A percentile compares a stretch with the other conserved stretches of the same genome.
These are phyloP conservation scores for Penium margaritaceum DNA, from an alignment of 139 green algal species.

Conservation along the genomic window DNA sequence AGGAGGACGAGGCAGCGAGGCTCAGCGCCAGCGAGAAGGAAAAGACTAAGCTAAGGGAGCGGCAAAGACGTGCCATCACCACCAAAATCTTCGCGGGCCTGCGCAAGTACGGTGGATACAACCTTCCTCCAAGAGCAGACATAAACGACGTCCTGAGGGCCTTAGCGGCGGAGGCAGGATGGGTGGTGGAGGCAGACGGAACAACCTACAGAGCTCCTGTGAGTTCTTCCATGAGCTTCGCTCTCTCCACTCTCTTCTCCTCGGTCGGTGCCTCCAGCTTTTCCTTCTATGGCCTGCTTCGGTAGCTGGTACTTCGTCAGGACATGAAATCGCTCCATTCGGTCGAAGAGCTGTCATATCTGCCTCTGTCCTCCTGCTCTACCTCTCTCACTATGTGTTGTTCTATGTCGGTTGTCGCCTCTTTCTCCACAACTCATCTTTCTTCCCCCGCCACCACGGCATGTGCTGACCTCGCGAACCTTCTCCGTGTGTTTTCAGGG, in stretches of 20 bases:
- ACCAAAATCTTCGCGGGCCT: slow-evolving; percentile 42
- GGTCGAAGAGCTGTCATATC: background rate
- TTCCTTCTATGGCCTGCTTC: too few relatives aligned
- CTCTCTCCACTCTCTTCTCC: background rate
- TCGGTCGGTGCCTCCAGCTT: background rate
- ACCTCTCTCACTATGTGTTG: too few relatives aligned
- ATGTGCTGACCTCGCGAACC: too few relatives aligned
- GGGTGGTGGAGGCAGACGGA: slow-evolving; percentile 34
- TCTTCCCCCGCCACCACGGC: too few relatives aligned
- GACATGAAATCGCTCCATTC: background rate
- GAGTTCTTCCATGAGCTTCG: background rate
- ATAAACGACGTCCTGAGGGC: slow-evolving; percentile 38
- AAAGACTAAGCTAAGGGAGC: slow-evolving; percentile 39
- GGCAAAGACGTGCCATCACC: slow-evolving; percentile 35
- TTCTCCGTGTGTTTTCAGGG: too few relatives aligned
- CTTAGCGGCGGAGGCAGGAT: slow-evolving; percentile 29
- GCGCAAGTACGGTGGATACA: slow-evolving; percentile 41
- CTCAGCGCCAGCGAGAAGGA: slow-evolving; percentile 41
- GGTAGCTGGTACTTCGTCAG: background rate
- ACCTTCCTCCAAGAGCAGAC: slow-evolving; percentile 32
- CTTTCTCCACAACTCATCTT: too few relatives aligned
- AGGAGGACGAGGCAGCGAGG: too few relatives aligned
- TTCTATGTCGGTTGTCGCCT: too few relatives aligned
- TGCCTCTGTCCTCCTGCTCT: background rate
- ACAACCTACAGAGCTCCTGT: slow-evolving; percentile 34